Evolutionary conservation across 1,284 basidiomycete species (phyloP), one percentile per base, ranked within the genome.

Genomic region (Sphaerobolus stellatus): DNA sequence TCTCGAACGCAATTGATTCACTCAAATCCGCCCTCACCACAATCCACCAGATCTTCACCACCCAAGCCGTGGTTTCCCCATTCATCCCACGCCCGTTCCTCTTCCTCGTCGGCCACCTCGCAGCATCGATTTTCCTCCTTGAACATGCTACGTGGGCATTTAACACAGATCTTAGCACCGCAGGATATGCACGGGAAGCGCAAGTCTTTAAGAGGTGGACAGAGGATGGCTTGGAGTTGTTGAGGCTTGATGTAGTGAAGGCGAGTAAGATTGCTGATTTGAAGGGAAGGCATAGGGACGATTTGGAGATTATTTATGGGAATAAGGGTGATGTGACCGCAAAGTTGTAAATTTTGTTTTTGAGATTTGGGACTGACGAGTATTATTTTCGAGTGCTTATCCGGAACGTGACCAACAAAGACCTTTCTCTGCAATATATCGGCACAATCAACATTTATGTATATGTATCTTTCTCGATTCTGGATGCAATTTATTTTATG

Each of bases 71-170:
- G 18, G 20, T n/a, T 25, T 63, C 75, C 1, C 72, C 78, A 16
- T 68, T 86, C 2, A 64, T 84, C 9, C 72, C 79, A 1, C 79
- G 82, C 3, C 78, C 82, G 0, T 77, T 80, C 1, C 68, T 90
- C 28, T 75, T 82, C 60, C 69, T 87, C 13, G 70, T 83, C 28
- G 83, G 80, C 1, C 73, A 80, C 48, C 61, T 80, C 34, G 71
- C 82, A 0, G 78, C 81, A 1, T 71, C 75, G 5, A 47, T 77
- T 1, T 81, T 78, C 63, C 75, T 89, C 27, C 71, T 88, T 5
- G 86, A 89, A 62, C 86, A 90, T 48, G 79, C 82, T 0, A 64
- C 77, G 6, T 89, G 86, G 86, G 76, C 82, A 1, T 59, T 69
- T 58, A 20, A 41, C 20, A 24, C 29, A 13, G 13, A 22, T 16